Conservation (phyloP, 768 basidiomycete species). For the Solioccasus polychromus region DNA sequence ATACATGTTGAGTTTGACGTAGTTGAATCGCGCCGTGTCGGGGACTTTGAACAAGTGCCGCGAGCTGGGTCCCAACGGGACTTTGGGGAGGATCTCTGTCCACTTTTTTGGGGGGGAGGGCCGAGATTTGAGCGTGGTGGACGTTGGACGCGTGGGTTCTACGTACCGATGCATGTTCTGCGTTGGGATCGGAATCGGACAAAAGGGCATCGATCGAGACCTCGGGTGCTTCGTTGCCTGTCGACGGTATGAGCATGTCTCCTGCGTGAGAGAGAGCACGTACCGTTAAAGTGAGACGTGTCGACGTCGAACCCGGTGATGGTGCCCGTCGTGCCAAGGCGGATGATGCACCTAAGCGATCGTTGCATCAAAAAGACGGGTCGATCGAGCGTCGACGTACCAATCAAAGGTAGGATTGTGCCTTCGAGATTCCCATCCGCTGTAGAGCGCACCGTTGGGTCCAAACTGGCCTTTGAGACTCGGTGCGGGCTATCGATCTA, state of each 20-base stretch:
- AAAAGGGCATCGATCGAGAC: slow-evolving; percentile 67
- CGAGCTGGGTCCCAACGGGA: slow-evolving; percentile 77
- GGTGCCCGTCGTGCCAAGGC: slow-evolving; percentile 72
- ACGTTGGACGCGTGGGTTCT: background rate
- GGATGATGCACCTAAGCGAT: slow-evolving; percentile 76
- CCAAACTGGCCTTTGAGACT: slow-evolving; percentile 97
- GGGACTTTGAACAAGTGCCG: slow-evolving; percentile 83
- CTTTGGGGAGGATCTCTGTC: slow-evolving; percentile 73
- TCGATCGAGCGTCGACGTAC: slow-evolving; percentile 37
- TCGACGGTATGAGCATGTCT: background rate
- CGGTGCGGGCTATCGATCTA: slow-evolving; percentile 61
- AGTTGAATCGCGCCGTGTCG: slow-evolving; percentile 52
- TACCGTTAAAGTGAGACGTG: slow-evolving; percentile 92
- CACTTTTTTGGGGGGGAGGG: slow-evolving; percentile 60
- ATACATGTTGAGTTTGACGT: slow-evolving; percentile 91
- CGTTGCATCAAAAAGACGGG: background rate
- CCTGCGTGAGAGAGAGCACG: slow-evolving; percentile 2
- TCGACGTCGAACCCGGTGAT: slow-evolving; percentile 90
- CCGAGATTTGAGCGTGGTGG: background rate
- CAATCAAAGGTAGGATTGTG: slow-evolving; percentile 91
- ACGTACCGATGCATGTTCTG: slow-evolving; percentile 58
- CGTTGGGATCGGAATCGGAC: slow-evolving; percentile 41
- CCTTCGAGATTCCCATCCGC: slow-evolving; percentile 90
- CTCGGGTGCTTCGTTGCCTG: slow-evolving; percentile 84
- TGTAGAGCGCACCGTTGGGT: slow-evolving; percentile 89